Percentiles rank a stretch among this genome's conserved stretches.
These are phyloP conservation scores for Hypoxylon sp. DNA, from an alignment of 2,329 filamentous ascomycete genomes.

Conservation along the genomic window DNA sequence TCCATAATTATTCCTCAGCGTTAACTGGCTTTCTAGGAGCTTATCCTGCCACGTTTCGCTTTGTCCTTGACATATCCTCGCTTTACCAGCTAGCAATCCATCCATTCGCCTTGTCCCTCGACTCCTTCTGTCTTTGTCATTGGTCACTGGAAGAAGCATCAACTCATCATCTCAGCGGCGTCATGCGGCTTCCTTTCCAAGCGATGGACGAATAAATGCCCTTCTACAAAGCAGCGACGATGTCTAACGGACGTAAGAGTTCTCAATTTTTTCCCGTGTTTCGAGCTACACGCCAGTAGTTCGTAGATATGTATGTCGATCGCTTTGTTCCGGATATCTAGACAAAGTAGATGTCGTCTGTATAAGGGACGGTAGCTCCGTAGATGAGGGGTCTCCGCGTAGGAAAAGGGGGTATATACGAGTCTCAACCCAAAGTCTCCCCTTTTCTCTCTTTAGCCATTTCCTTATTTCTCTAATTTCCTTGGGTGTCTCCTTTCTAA, in stretches of 20 bases:
- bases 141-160: conserved; percentile 19
- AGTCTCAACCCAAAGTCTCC: conserved; percentile 17
- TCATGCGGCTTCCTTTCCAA: conserved; percentile 11
- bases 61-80: conserved; percentile 22
- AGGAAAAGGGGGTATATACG: conserved; percentile 19
- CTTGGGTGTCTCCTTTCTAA: conserved; percentile 17
- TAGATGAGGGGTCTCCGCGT: neutral
- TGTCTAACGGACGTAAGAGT: conserved; percentile 7
- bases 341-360: conserved; percentile 37
- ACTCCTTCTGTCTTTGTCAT: conserved; percentile 26
- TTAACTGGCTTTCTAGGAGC: neutral
- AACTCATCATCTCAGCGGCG: conserved; percentile 3
- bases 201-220: neutral
- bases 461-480: conserved; percentile 26
- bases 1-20: conserved; percentile 18
- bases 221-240: conserved; percentile 22
- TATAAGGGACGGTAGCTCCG: conserved; percentile 33
- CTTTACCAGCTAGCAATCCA: conserved; percentile 20
- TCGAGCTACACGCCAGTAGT: neutral
- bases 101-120: conserved; percentile 17
- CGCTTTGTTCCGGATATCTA: conserved; percentile 34
- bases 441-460: conserved; percentile 4
- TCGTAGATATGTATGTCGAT: neutral
- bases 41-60: conserved; percentile 16
- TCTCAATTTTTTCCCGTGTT: neutral